Conservation (phyloP, 768 basidiomycete genomes). For the Boletus fagicola region DNA sequence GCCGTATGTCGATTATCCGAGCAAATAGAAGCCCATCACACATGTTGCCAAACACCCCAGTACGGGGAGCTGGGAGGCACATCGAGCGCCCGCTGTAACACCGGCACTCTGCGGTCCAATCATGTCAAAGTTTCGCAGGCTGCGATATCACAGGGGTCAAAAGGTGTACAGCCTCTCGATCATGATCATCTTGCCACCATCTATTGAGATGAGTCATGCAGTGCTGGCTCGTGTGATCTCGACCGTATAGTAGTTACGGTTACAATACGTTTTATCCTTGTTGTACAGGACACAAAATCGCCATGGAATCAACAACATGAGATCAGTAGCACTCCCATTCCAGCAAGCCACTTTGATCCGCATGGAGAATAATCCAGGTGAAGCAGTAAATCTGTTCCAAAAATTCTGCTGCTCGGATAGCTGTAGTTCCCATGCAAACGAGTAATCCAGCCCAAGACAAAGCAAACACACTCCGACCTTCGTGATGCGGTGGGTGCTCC, state of each 20-base stretch:
- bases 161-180: not conserved
- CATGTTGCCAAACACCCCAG: not conserved
- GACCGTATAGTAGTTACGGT: no score
- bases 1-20: conserved; percentile 9
- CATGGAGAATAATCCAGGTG: conserved; percentile 33
- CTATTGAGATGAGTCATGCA: not conserved
- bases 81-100: conserved; percentile 19
- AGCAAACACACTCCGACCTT: conserved; percentile 19
- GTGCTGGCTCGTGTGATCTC: not conserved
- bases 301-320: not conserved
- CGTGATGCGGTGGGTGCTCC: conserved; percentile 31
- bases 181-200: not conserved
- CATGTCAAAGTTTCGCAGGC: not conserved
- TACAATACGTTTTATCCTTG: not conserved
- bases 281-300: not conserved
- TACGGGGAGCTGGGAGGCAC: conserved; percentile 24
- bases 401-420: conserved; percentile 30
- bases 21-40: conserved; percentile 5
- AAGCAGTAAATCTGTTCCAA: conserved; percentile 34
- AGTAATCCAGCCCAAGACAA: conserved; percentile 6
- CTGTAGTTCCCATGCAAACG: conserved; percentile 12
- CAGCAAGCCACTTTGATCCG: conserved; percentile 27
- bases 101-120: conserved; percentile 16
- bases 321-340: not conserved
- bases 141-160: not conserved